phyloP scores from a whole-genome alignment of 129 eudicot genomes.

The Oenanthe sinensis region DNA sequence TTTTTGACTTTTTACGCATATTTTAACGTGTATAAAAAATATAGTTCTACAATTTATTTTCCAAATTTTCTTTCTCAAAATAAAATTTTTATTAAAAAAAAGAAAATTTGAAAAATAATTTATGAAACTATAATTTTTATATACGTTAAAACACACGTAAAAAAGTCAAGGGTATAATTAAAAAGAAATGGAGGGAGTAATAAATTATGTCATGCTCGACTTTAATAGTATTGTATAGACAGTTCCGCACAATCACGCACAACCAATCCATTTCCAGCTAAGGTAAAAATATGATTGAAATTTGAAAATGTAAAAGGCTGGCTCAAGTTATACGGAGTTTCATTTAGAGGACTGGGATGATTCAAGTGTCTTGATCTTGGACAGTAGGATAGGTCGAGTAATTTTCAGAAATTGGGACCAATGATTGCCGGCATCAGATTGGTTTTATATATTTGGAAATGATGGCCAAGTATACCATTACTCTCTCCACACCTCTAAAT shows the following conservation, averaged over 20 bases:
- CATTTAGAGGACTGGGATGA: conserved; percentile 9
- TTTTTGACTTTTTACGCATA: no score
- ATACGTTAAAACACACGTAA: no score
- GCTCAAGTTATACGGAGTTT: not conserved
- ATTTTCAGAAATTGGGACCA: conserved; percentile 26
- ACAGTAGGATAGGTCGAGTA: conserved; percentile 1
- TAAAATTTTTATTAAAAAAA: no score
- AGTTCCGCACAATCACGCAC: not conserved
- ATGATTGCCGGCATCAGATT: conserved; percentile 23
- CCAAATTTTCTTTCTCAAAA: no score
- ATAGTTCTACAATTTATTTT: no score
- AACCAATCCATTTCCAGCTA: not conserved
- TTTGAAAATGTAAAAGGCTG: not conserved
- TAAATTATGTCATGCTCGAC: not conserved
- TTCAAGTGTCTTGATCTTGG: conserved; percentile 17
- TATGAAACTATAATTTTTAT: no score
- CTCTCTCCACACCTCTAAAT: not conserved
- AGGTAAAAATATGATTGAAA: no score
- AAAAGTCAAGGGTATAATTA: no score
- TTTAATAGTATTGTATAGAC: not conserved
- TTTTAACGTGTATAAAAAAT: no score
- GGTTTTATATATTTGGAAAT: conserved; percentile 34
- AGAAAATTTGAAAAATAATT: no score
- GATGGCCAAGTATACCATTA: conserved; percentile 20
- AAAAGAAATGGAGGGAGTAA: no score